phyloP scores from a whole-genome alignment of 208 protist species.

The Strigomonas culicis region DNA sequence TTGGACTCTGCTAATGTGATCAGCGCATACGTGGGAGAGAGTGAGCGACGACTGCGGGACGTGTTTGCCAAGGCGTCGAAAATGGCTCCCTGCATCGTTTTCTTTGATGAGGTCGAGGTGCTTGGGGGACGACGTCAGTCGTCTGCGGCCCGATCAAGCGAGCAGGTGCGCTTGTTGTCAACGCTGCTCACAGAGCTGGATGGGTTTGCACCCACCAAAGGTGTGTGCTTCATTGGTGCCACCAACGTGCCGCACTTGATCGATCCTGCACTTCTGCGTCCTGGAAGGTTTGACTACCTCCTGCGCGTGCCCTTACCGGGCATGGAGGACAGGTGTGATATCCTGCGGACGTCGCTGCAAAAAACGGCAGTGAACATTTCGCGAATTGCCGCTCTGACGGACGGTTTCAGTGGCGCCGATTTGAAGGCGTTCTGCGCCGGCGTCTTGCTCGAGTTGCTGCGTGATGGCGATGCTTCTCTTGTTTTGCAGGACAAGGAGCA shows the following conservation, averaged over 20 bases:
- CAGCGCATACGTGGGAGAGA: constrained; percentile 94
- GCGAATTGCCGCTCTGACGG: constrained; percentile 39
- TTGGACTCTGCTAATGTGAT: constrained; percentile 83
- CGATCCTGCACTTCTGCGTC: constrained; percentile 84
- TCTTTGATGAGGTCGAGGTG: constrained; percentile 95
- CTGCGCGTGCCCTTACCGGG: constrained; percentile 76
- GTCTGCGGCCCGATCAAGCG: constrained; percentile 20
- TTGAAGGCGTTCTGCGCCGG: constrained; percentile 54
- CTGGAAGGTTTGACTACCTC: constrained; percentile 88
- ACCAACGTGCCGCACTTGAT: constrained; percentile 91
- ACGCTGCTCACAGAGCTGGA: constrained; percentile 98
- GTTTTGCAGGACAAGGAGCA: no score
- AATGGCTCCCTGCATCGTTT: constrained; percentile 90
- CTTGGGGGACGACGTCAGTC: constrained; percentile 57
- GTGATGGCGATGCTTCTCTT: no score
- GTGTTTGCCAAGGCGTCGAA: constrained; percentile 75
- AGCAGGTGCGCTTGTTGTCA: constrained; percentile 89
- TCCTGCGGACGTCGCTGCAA: constrained; percentile 52
- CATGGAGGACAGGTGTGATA: constrained; percentile 43
- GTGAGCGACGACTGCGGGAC: constrained; percentile 86
- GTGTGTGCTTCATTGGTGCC: constrained; percentile 89
- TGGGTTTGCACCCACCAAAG: constrained; percentile 82
- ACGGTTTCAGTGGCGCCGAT: constrained; percentile 86
- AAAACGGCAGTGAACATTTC: constrained; percentile 39
- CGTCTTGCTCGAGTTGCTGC: constrained; percentile 50